A percentile compares a stretch with the other conserved stretches of the same genome.
Conservation (phyloP, 495 filamentous ascomycete genomes). For the Penicillium egyptiacum region DNA sequence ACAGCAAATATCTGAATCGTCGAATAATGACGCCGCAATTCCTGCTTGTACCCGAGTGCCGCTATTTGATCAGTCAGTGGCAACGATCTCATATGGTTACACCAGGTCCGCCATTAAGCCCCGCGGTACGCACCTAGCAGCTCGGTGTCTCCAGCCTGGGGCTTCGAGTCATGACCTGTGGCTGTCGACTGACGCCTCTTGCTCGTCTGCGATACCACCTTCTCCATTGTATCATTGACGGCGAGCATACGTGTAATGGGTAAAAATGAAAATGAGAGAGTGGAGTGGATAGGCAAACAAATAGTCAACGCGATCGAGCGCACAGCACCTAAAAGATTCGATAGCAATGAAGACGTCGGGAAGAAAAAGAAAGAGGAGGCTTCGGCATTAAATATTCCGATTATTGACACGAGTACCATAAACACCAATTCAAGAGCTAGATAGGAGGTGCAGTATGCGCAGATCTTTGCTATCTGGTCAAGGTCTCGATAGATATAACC, state of each 20-base stretch:
- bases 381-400: not conserved
- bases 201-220: slow-evolving; percentile 9
- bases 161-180: slow-evolving; percentile 9
- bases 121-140: slow-evolving; percentile 30
- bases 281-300: not conserved
- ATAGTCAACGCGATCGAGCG: not conserved
- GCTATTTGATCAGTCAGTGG: slow-evolving; percentile 17
- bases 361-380: not conserved
- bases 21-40: slow-evolving; percentile 64
- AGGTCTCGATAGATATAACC: not conserved
- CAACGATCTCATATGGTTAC: not conserved
- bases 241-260: not conserved
- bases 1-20: slow-evolving; percentile 69
- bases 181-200: slow-evolving; percentile 10
- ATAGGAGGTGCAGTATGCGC: not conserved
- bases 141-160: slow-evolving; percentile 30
- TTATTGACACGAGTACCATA: not conserved
- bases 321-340: too few species aligned
- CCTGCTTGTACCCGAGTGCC: slow-evolving; percentile 67
- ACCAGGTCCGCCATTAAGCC: not conserved
- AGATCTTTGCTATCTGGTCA: not conserved
- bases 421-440: not conserved
- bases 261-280: not conserved
- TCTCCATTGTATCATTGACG: slow-evolving; percentile 19
- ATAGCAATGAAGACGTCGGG: not conserved